Evolutionary conservation across 371 early-diverging fungal genomes (phyloP).

Genomic region (Chytridiales sp.): DNA sequence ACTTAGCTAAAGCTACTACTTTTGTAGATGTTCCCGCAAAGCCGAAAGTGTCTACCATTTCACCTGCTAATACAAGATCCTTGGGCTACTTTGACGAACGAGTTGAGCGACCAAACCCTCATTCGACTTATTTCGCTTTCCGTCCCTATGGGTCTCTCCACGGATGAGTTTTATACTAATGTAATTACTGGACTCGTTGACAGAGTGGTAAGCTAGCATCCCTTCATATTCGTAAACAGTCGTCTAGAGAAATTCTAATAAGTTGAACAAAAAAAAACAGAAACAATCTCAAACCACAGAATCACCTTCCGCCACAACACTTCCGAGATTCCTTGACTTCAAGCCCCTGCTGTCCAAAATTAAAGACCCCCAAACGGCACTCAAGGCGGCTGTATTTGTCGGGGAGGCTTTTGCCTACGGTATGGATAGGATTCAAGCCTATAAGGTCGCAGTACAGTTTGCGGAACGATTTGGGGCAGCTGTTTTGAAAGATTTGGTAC

Average conservation of each 20-base stretch:
- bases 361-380: constrained; percentile 24
- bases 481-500: too few species aligned
- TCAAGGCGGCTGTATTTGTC: constrained; percentile 27
- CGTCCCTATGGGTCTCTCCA: constrained; percentile 40
- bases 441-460: constrained; percentile 29
- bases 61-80: constrained; percentile 46
- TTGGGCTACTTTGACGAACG: constrained; percentile 42
- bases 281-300: too few species aligned
- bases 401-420: constrained; percentile 43
- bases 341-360: constrained; percentile 32
- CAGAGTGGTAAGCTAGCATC: constrained; percentile 31
- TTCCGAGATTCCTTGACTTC: constrained; percentile 37
- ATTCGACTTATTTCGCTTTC: constrained; percentile 49
- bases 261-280: too few species aligned
- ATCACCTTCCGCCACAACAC: too few species aligned
- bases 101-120: constrained; percentile 48
- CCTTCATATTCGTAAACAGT: too few species aligned
- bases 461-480: constrained; percentile 31
- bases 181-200: constrained; percentile 47
- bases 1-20: constrained; percentile 8
- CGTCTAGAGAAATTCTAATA: too few species aligned
- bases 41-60: constrained; percentile 54
- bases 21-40: constrained; percentile 35
- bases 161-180: constrained; percentile 54
- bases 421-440: constrained; percentile 39